These are phyloP conservation scores for Angomonas deanei DNA, from an alignment of 208 protist species.

Conservation along the genomic window DNA sequence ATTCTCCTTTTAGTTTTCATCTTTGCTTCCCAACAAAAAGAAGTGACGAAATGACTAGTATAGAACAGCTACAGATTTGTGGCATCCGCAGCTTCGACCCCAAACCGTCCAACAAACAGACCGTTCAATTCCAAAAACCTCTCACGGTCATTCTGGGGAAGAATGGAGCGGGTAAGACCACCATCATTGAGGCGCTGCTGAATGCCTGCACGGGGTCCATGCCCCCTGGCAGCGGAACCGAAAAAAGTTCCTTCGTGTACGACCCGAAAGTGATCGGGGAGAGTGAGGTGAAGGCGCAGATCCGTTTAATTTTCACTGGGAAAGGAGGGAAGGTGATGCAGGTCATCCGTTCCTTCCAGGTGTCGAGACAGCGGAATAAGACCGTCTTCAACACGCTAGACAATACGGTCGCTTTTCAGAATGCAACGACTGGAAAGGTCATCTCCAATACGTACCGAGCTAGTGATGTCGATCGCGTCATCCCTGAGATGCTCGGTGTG, in stretches of 20 bases:
- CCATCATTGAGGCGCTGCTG: conserved; percentile 98
- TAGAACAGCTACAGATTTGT: conserved; percentile 95
- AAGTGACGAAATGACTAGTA: conserved; percentile 86
- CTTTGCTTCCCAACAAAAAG: conserved; percentile 11
- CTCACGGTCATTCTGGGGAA: conserved; percentile 98
- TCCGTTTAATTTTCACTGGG: conserved; percentile 91
- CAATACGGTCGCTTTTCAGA: conserved; percentile 89
- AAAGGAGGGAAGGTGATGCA: conserved; percentile 81
- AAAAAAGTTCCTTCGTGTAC: conserved; percentile 96
- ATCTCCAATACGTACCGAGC: conserved; percentile 84
- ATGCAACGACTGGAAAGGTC: conserved; percentile 73
- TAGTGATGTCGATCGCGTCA: conserved; percentile 93
- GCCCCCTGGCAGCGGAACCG: conserved; percentile 90
- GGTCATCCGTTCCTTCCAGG: conserved; percentile 91
- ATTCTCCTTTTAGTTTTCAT: not conserved
- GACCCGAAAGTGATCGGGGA: conserved; percentile 95
- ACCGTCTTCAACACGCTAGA: conserved; percentile 92
- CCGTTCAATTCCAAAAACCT: conserved; percentile 96
- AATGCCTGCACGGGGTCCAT: conserved; percentile 96
- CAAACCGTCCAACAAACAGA: conserved; percentile 64
- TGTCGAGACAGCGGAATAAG: conserved; percentile 84
- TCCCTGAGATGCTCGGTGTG: conserved; percentile 97
- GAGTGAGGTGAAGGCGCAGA: conserved; percentile 96
- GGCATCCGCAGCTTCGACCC: conserved; percentile 97
- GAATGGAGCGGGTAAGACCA: conserved; percentile 97